Evolutionary conservation across 495 filamentous ascomycete genomes (phyloP).

Genomic region (Penicillium paradoxum): DNA sequence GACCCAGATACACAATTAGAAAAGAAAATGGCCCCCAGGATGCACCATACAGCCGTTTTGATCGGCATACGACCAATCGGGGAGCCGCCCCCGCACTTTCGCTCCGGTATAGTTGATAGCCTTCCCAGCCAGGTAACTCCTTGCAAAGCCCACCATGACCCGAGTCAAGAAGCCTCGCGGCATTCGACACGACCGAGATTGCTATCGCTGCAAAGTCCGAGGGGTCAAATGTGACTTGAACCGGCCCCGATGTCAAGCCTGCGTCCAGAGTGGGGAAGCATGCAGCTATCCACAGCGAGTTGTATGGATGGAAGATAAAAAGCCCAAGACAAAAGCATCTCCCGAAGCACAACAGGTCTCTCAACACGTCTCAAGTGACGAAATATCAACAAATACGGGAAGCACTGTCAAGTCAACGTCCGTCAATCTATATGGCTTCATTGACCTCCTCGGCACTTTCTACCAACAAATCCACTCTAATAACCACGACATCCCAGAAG

Average conservation of each 20-base stretch:
- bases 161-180: constrained; percentile 29
- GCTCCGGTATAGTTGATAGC: neutral
- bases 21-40: neutral
- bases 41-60: neutral
- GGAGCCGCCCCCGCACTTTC: constrained; percentile 4
- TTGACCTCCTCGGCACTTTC: constrained; percentile 28
- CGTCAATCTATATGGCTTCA: constrained; percentile 31
- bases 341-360: neutral
- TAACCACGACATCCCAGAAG: constrained; percentile 20
- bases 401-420: constrained; percentile 7
- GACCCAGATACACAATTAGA: too few relatives aligned
- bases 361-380: neutral
- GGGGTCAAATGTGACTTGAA: constrained; percentile 34
- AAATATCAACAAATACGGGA: neutral
- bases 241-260: constrained; percentile 27
- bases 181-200: constrained; percentile 33
- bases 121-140: neutral
- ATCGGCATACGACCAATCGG: neutral
- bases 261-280: constrained; percentile 17
- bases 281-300: constrained; percentile 32
- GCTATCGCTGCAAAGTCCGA: constrained; percentile 24
- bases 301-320: constrained; percentile 27
- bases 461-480: constrained; percentile 27
- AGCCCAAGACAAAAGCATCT: constrained; percentile 1
- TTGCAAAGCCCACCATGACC: constrained; percentile 6